Base-by-base conservation (phyloP, 768 basidiomycete genomes). In the Kwoniella dendrophila region DNA sequence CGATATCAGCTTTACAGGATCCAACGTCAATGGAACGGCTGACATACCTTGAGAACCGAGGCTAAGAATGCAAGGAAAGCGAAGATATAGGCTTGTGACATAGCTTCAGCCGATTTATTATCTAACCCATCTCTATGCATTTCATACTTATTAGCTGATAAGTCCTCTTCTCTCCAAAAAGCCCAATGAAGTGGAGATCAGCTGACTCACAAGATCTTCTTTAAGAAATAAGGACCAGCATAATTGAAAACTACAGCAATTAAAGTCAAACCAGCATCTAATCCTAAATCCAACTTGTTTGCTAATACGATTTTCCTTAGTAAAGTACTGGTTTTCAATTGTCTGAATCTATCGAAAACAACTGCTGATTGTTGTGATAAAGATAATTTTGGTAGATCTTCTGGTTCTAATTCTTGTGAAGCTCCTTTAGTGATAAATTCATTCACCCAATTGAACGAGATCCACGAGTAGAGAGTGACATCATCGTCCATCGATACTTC, bases 211-310 rank as follows among this genome's bases (percentile, higher is more conserved):
- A 78, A 49, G 59, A 80, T 77, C 48, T 63, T 86, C 85, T 90
- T 91, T 44, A 96, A 82, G 81, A 94, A 92, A 81, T 87, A 92
- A 6, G 93, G 92, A 0, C 85, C 84, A 0, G 86, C 83, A 78
- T 92, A 95, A 68, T 88, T 88, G 80, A 91, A 88, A 0, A 84
- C 30, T 30, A 92, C 86, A 67, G 86, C 86, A 58, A 87, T 72
- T 61, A 87, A 79, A 0, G 91, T 90, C 41, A 92, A 79, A 1
- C 68, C 14, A 63, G 87, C 86, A 73, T 93, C 91, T 44, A 90
- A 63, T 29, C 84, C 85, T 43, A 52, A 56, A 45, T 78, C 77
- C 27, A 72, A 38, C 44, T 56, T 53, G 56, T 77, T 74, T 4
- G 71, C 71, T 24, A 55, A 30, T 14, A 75, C 43, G 26, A 78